phyloP scores from a whole-genome alignment of 352 stramenopile species.

The Blastocystis sp. region DNA sequence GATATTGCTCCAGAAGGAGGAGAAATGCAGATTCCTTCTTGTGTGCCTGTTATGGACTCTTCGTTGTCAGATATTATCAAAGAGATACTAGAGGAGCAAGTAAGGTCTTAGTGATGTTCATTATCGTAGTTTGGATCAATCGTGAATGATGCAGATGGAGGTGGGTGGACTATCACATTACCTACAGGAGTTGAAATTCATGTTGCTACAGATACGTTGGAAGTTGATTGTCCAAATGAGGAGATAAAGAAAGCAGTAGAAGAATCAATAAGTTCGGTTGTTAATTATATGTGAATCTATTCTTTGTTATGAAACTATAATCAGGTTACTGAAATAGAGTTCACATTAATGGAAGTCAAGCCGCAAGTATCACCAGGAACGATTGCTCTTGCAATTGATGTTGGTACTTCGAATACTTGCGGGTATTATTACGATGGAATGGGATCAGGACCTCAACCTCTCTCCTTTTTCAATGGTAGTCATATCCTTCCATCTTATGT shows the following conservation, averaged over 20 bases:
- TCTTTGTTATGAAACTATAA: neutral
- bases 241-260: neutral
- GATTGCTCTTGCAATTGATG: neutral
- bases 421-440: neutral
- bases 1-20: neutral
- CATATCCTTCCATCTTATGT: neutral
- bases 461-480: neutral
- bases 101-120: neutral
- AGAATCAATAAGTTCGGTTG: neutral
- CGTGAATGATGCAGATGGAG: neutral
- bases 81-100: constrained; percentile 33
- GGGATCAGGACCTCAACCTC: neutral
- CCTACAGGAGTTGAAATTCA: neutral
- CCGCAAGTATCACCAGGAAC: neutral
- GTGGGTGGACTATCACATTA: neutral
- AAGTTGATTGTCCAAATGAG: constrained; percentile 28
- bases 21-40: neutral
- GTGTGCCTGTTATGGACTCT: neutral
- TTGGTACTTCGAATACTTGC: constrained; percentile 8
- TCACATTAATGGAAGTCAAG: neutral
- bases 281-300: constrained; percentile 8
- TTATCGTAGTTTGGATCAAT: constrained; percentile 34
- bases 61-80: neutral
- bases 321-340: neutral
- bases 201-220: neutral